Conservation (phyloP, 192 early-diverging fungal species). For the Phlyctochytrium bullatum region DNA sequence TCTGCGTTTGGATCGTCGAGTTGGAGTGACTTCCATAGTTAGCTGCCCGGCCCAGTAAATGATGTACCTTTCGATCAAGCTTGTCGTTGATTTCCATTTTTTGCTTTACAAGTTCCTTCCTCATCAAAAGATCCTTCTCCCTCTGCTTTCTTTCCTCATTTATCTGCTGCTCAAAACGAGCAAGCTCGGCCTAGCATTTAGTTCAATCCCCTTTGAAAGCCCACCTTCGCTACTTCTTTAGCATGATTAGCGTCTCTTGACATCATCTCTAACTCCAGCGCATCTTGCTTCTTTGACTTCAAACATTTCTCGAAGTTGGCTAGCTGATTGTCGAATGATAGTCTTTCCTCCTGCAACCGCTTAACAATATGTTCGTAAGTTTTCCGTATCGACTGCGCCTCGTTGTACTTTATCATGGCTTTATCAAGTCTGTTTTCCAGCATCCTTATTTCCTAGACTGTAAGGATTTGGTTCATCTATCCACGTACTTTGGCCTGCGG, state of each 20-base stretch:
- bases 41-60: slow-evolving; percentile 1
- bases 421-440: slow-evolving; percentile 63
- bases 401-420: slow-evolving; percentile 65
- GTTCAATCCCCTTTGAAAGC: not conserved
- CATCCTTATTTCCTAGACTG: slow-evolving; percentile 51
- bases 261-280: slow-evolving; percentile 59
- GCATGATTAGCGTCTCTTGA: slow-evolving; percentile 61
- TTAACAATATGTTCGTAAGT: slow-evolving; percentile 63
- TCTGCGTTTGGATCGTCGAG: slow-evolving; percentile 45
- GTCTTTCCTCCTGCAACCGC: slow-evolving; percentile 57
- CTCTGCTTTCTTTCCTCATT: slow-evolving; percentile 61
- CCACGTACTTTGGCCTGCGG: slow-evolving; percentile 48
- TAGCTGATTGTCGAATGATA: slow-evolving; percentile 60
- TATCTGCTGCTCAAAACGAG: slow-evolving; percentile 58
- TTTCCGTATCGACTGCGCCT: slow-evolving; percentile 60
- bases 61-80: slow-evolving; percentile 48
- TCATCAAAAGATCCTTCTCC: slow-evolving; percentile 50
- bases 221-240: slow-evolving; percentile 57
- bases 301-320: slow-evolving; percentile 60
- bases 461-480: slow-evolving; percentile 6
- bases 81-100: slow-evolving; percentile 59
- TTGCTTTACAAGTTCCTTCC: slow-evolving; percentile 58
- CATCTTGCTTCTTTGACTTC: slow-evolving; percentile 54
- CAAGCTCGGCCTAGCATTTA: slow-evolving; percentile 49
- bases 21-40: slow-evolving; percentile 32